Evolutionary conservation across 2,329 filamentous ascomycete genomes (phyloP).

Genomic region (Beauveria medogensis): DNA sequence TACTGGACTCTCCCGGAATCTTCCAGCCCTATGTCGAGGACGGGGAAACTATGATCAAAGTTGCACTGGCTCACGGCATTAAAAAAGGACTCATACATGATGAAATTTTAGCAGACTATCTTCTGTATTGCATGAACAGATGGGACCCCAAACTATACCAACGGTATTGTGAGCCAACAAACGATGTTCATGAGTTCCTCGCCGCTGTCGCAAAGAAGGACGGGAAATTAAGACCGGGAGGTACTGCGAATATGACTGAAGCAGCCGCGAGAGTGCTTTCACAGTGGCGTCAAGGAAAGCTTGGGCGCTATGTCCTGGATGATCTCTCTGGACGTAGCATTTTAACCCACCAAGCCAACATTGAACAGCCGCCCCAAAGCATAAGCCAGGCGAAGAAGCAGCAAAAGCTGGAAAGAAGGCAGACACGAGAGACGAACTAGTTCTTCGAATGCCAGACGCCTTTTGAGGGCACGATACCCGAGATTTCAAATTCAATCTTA

Average conservation of each 20-base stretch:
- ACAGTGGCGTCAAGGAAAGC: constrained; percentile 67
- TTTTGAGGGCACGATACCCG: constrained; percentile 9
- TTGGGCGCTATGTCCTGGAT: constrained; percentile 76
- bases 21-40: constrained; percentile 88
- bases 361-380: constrained; percentile 45
- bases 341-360: constrained; percentile 35
- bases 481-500: neutral
- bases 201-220: constrained; percentile 62
- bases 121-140: constrained; percentile 76
- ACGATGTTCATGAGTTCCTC: constrained; percentile 70
- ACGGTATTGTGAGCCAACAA: constrained; percentile 63
- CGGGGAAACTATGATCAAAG: constrained; percentile 83
- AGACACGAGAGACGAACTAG: constrained; percentile 18
- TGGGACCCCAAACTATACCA: constrained; percentile 54
- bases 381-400: constrained; percentile 61
- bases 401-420: constrained; percentile 51
- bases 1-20: constrained; percentile 89
- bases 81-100: constrained; percentile 79
- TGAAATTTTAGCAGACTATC: constrained; percentile 77
- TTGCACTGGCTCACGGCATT: constrained; percentile 84
- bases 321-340: constrained; percentile 57
- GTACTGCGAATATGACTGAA: constrained; percentile 59
- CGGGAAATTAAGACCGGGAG: constrained; percentile 68
- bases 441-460: neutral
- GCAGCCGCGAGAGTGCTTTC: constrained; percentile 75